Evolutionary conservation across 352 stramenopile species (phyloP).

Genomic region (Pythium grandisporangium): DNA sequence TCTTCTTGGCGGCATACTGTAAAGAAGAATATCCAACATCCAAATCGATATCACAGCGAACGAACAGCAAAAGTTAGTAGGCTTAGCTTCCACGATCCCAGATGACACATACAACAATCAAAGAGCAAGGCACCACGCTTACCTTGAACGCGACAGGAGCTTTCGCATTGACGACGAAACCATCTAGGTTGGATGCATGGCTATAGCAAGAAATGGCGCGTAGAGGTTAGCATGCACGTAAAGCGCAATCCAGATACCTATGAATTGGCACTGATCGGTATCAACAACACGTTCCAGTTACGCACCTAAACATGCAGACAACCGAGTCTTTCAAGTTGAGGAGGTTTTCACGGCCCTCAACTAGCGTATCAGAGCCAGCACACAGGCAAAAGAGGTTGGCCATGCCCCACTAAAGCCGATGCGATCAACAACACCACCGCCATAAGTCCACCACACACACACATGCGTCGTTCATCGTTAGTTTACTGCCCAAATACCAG

Average conservation of each 20-base stretch:
- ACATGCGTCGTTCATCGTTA: too few relatives aligned
- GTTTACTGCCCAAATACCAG: too few relatives aligned
- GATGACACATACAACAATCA: background rate
- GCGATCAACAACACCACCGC: conserved; percentile 3
- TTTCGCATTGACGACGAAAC: conserved; percentile 69
- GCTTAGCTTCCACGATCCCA: too few relatives aligned
- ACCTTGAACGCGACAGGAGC: conserved; percentile 69
- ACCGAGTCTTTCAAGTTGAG: conserved; percentile 46
- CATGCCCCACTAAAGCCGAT: conserved; percentile 19
- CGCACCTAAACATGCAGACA: conserved; percentile 77
- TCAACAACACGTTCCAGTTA: too few relatives aligned
- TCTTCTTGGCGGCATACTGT: conserved; percentile 81
- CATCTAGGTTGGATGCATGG: conserved; percentile 78
- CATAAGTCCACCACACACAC: background rate
- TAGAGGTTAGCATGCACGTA: background rate
- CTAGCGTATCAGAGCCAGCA: conserved; percentile 31
- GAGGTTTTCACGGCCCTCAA: conserved; percentile 46
- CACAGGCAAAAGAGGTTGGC: conserved; percentile 46
- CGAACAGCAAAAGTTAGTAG: too few relatives aligned
- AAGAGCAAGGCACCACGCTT: conserved; percentile 5
- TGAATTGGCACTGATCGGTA: too few relatives aligned
- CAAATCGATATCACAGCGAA: too few relatives aligned
- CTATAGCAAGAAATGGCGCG: conserved; percentile 8
- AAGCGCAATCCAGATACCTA: too few relatives aligned
- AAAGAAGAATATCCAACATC: too few relatives aligned